Conservation (phyloP, 305 asterid species). For the Petunia hybrid region DNA sequence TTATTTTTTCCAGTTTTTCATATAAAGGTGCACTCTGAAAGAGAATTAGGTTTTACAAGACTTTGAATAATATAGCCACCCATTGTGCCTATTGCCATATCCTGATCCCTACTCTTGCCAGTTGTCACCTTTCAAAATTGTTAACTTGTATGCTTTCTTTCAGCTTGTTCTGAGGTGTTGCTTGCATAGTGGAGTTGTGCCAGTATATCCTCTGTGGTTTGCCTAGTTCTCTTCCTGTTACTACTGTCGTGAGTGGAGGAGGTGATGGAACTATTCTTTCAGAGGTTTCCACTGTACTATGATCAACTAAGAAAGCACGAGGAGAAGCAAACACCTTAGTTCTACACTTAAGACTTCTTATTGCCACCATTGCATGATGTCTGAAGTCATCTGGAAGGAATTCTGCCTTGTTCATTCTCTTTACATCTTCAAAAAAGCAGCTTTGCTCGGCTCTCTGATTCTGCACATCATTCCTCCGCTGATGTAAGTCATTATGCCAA, state of each 20-base stretch:
- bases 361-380: constrained; percentile 79
- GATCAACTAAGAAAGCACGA: constrained; percentile 71
- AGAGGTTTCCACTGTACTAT: constrained; percentile 80
- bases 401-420: constrained; percentile 86
- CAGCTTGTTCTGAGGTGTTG: constrained; percentile 91
- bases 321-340: constrained; percentile 76
- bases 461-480: constrained; percentile 82
- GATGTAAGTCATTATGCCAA: constrained; percentile 76
- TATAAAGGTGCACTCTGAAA: constrained; percentile 12
- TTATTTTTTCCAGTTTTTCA: background rate
- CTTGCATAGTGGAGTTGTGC: constrained; percentile 69
- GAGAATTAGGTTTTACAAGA: background rate
- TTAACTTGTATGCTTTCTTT: constrained; percentile 36
- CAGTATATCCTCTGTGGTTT: constrained; percentile 80
- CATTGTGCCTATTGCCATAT: background rate
- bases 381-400: constrained; percentile 88
- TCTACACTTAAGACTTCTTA: constrained; percentile 80
- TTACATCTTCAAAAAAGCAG: constrained; percentile 90
- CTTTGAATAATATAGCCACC: background rate
- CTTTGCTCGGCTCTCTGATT: constrained; percentile 73
- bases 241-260: constrained; percentile 96
- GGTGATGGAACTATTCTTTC: constrained; percentile 95
- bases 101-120: constrained; percentile 22
- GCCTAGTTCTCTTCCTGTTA: constrained; percentile 86
- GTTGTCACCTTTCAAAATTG: background rate